Conservation (phyloP, 768 basidiomycete genomes). For the Sarcodon aspratus region DNA sequence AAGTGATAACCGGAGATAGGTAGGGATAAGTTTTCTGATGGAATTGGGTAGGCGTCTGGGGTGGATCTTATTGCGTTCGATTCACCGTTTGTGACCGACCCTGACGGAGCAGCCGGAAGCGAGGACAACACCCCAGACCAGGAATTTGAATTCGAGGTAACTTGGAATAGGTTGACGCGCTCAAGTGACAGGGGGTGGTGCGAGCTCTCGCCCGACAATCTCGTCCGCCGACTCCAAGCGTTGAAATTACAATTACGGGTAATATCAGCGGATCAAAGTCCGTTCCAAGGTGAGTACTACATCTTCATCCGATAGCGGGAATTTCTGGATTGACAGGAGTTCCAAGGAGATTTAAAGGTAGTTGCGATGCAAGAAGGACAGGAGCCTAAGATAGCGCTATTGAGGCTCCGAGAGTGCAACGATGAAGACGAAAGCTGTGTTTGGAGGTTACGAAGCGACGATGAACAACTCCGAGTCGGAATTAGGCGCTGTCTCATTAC, state of each 20-base stretch:
- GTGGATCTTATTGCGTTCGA: conserved; percentile 67
- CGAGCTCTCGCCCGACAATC: conserved; percentile 38
- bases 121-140: conserved; percentile 4
- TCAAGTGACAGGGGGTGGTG: conserved; percentile 54
- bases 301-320: conserved; percentile 3
- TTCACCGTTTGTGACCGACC: conserved; percentile 51
- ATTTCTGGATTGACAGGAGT: neutral
- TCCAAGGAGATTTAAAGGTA: conserved; percentile 53
- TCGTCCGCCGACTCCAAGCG: conserved; percentile 42
- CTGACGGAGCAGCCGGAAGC: conserved; percentile 7
- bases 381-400: conserved; percentile 18
- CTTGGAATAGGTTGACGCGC: conserved; percentile 44
- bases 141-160: conserved; percentile 35
- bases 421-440: conserved; percentile 58
- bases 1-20: neutral
- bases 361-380: conserved; percentile 22
- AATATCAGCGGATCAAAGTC: conserved; percentile 39
- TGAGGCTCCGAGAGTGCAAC: conserved; percentile 44
- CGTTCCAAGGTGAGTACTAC: conserved; percentile 44
- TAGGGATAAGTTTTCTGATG: neutral
- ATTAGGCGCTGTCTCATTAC: too few relatives aligned
- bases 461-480: conserved; percentile 25
- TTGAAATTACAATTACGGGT: conserved; percentile 35
- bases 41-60: conserved; percentile 17
- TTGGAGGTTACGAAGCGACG: conserved; percentile 54